Conservation (phyloP, 495 filamentous ascomycete species). For the Thermochaetoides thermophila region DNA sequence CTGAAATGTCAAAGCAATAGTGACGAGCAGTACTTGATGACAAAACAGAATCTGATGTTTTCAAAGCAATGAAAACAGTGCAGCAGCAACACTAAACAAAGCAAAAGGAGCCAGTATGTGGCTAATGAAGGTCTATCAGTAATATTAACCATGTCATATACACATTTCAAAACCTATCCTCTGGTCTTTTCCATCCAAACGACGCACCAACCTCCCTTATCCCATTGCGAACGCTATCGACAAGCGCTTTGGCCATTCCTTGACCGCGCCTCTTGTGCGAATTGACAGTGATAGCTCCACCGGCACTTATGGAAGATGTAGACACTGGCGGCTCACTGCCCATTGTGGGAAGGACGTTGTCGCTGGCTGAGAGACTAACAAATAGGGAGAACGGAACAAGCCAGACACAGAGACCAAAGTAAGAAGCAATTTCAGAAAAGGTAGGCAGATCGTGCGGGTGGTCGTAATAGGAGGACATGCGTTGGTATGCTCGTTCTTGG, state of each 20-base stretch:
- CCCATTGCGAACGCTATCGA: constrained; percentile 61
- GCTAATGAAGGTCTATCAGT: no score
- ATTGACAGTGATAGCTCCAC: constrained; percentile 11
- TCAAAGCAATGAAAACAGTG: no score
- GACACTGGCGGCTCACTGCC: constrained; percentile 28
- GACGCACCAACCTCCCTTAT: constrained; percentile 57
- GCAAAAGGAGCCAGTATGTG: no score
- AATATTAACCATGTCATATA: no score
- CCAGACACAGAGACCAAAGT: constrained; percentile 95
- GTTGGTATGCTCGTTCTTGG: constrained; percentile 30
- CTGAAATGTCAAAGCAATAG: no score
- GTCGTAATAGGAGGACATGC: constrained; percentile 41
- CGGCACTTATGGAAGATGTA: constrained; percentile 12
- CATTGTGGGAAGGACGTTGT: constrained; percentile 89
- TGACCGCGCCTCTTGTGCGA: constrained; percentile 46
- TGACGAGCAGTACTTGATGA: no score
- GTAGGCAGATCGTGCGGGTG: constrained; percentile 47
- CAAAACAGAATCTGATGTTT: no score
- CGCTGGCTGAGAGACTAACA: constrained; percentile 78
- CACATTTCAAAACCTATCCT: constrained; percentile 15
- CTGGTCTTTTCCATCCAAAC: constrained; percentile 45
- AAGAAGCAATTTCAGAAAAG: constrained; percentile 91
- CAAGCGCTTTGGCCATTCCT: constrained; percentile 80
- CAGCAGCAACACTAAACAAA: no score
- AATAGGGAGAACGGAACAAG: constrained; percentile 91